phyloP scores from a whole-genome alignment of 768 basidiomycete species.

The Lactarius akahatsu region DNA sequence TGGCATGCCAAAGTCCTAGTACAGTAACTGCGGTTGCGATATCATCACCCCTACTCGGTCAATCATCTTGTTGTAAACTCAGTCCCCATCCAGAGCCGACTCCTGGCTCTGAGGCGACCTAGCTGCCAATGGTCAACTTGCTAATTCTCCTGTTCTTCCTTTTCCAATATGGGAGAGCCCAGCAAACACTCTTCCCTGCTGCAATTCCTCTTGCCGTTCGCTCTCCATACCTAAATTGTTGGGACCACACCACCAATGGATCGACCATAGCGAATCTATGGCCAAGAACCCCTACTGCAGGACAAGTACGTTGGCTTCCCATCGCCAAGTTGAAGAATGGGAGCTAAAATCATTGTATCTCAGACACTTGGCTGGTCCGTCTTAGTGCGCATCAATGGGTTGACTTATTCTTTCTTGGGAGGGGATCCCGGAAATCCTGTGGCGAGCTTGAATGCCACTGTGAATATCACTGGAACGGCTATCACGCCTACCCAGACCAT shows the following conservation, averaged over 20 bases:
- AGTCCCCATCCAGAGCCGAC: no score
- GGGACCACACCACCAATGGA: slow-evolving; percentile 23
- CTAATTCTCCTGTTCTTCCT: neutral
- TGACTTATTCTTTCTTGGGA: slow-evolving; percentile 30
- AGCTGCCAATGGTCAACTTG: neutral
- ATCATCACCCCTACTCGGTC: no score
- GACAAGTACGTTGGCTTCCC: neutral
- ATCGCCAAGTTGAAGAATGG: neutral
- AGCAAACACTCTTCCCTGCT: slow-evolving; percentile 29
- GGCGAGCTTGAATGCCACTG: no score
- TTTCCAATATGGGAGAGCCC: slow-evolving; percentile 2
- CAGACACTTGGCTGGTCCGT: slow-evolving; percentile 25
- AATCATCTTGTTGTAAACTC: no score
- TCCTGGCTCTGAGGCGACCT: no score
- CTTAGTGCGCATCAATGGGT: slow-evolving; percentile 17
- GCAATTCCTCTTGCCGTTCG: slow-evolving; percentile 33
- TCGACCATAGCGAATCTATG: slow-evolving; percentile 17
- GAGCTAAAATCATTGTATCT: neutral
- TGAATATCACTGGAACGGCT: no score
- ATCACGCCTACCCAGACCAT: no score
- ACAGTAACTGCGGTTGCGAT: no score
- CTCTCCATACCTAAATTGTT: slow-evolving; percentile 33
- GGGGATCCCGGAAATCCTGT: neutral
- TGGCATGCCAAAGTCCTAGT: no score
- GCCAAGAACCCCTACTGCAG: slow-evolving; percentile 24